These are phyloP conservation scores for Apiospora koreana DNA, from an alignment of 2,329 filamentous ascomycete species.

Conservation along the genomic window DNA sequence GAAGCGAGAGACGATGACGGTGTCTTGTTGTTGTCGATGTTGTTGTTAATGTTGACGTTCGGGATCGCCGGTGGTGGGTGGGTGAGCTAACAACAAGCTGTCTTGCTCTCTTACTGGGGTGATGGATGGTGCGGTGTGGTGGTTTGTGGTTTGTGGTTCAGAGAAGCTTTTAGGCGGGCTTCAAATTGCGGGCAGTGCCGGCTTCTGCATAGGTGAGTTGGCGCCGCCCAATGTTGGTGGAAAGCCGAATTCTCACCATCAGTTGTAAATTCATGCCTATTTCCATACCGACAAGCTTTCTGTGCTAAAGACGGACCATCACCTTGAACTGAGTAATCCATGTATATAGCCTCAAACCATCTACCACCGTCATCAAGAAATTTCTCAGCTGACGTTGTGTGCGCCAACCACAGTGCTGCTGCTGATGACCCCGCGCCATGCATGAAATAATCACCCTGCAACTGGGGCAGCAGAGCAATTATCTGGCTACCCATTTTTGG, in stretches of 20 bases:
- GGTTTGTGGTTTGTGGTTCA: neutral
- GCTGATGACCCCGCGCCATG: slow-evolving; percentile 53
- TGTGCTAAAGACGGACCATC: neutral
- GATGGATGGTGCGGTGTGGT: too few relatives aligned
- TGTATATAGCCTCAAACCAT: slow-evolving; percentile 1
- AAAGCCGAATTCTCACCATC: neutral
- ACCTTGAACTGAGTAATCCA: neutral
- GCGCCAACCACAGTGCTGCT: neutral
- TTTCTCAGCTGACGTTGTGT: neutral
- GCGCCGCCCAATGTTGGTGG: neutral
- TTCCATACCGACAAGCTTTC: neutral
- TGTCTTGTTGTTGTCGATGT: neutral
- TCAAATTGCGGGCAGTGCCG: neutral
- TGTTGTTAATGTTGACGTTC: neutral
- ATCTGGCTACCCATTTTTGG: slow-evolving; percentile 95
- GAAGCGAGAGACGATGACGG: neutral
- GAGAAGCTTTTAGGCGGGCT: neutral
- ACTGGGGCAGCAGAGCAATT: slow-evolving; percentile 90
- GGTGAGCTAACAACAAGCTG: neutral
- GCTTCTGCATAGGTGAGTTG: slow-evolving; percentile 1
- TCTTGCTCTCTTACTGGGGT: too few relatives aligned
- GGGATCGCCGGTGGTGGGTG: neutral
- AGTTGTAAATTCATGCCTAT: neutral
- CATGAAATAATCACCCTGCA: slow-evolving; percentile 94
- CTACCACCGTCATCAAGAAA: neutral